phyloP scores from a whole-genome alignment of 2,329 filamentous ascomycete genomes.

The Colletotrichum tanaceti region DNA sequence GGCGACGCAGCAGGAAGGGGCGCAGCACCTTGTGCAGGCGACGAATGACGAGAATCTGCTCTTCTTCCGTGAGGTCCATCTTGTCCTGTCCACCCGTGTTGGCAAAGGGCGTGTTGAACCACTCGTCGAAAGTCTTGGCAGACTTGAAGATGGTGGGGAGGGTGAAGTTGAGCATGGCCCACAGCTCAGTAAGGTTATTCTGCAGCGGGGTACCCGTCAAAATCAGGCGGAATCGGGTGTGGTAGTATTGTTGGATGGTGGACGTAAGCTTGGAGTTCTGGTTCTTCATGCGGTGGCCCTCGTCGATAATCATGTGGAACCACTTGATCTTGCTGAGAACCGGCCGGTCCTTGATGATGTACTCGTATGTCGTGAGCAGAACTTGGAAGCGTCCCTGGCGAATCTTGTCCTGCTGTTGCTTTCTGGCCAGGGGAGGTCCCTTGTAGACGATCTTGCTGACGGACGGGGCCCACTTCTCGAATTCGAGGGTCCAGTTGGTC shows the following conservation, averaged over 20 bases:
- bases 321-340: constrained; percentile 98
- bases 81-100: constrained; percentile 98
- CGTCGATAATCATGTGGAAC: constrained; percentile 99
- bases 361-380: constrained; percentile 96
- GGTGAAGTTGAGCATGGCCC: constrained; percentile 98
- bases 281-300: constrained; percentile 99
- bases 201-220: constrained; percentile 96
- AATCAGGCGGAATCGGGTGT: constrained; percentile 93
- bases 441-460: constrained; percentile 94
- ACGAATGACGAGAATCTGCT: constrained; percentile 96
- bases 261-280: constrained; percentile 94
- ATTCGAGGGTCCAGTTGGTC: constrained; percentile 98
- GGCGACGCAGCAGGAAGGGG: constrained; percentile 95
- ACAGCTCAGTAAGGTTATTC: constrained; percentile 95
- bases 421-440: constrained; percentile 87
- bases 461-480: constrained; percentile 97
- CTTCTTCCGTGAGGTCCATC: constrained; percentile 99
- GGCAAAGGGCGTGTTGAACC: constrained; percentile 99
- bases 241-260: constrained; percentile 95
- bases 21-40: constrained; percentile 97
- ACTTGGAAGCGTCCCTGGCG: constrained; percentile 97
- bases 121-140: constrained; percentile 98
- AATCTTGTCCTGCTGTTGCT: constrained; percentile 92
- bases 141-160: constrained; percentile 99
- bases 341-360: constrained; percentile 98